Conservation (phyloP, 202 grass and related monocot species). For the Setaria italica region DNA sequence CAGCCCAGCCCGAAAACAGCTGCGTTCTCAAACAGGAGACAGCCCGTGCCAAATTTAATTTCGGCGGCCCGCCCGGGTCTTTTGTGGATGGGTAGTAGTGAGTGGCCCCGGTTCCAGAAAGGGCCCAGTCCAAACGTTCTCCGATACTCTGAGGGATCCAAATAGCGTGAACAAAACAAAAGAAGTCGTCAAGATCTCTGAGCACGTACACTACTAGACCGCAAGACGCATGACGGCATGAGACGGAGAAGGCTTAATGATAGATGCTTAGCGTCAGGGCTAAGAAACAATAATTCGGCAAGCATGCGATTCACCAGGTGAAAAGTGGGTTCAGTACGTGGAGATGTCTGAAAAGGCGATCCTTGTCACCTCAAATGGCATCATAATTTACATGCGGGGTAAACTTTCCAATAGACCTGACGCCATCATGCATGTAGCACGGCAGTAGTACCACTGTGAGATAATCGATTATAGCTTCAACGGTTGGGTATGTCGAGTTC, state of each 20-base stretch:
- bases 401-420: conserved; percentile 10
- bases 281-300: conserved; percentile 57
- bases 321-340: conserved; percentile 14
- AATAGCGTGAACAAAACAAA: no score
- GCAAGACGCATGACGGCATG: background rate
- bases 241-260: conserved; percentile 33
- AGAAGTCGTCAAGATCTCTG: background rate
- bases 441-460: background rate
- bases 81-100: no score
- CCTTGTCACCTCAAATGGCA: conserved; percentile 39
- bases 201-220: background rate
- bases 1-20: no score
- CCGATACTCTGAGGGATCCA: no score
- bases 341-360: conserved; percentile 31
- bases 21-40: no score
- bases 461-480: conserved; percentile 3
- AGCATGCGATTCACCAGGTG: conserved; percentile 33
- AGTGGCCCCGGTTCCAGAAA: no score
- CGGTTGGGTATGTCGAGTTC: background rate
- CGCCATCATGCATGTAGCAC: conserved; percentile 1
- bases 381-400: conserved; percentile 33
- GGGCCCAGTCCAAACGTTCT: no score
- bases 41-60: no score
- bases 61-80: no score
- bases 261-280: conserved; percentile 56